Conservation (phyloP, 2,329 filamentous ascomycete species). For the Fusarium irregulare region DNA sequence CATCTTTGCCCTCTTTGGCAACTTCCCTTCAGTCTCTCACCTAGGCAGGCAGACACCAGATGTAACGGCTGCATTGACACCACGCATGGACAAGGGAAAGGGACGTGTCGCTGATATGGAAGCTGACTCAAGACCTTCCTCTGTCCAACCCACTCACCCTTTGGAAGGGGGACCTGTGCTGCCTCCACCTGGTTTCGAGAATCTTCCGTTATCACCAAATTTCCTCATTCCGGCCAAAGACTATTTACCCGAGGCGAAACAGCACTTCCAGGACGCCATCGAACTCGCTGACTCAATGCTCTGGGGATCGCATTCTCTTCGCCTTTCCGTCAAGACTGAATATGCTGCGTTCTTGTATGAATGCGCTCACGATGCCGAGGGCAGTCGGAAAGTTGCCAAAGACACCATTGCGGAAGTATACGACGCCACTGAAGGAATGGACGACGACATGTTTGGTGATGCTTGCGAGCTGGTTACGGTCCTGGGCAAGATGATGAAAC, state of each 20-base stretch:
- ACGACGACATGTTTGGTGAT: constrained; percentile 94
- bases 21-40: constrained; percentile 80
- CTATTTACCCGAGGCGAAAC: constrained; percentile 84
- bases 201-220: constrained; percentile 64
- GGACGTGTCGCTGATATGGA: constrained; percentile 59
- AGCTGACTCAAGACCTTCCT: constrained; percentile 55
- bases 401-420: constrained; percentile 91
- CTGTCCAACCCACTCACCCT: constrained; percentile 61
- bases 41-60: constrained; percentile 66
- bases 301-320: constrained; percentile 88
- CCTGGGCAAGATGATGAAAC: constrained; percentile 88
- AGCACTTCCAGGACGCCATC: constrained; percentile 83
- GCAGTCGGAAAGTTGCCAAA: constrained; percentile 80
- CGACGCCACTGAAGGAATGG: constrained; percentile 89
- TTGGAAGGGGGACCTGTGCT: constrained; percentile 70
- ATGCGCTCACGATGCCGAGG: constrained; percentile 84
- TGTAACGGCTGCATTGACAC: constrained; percentile 52
- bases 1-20: constrained; percentile 96
- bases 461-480: constrained; percentile 89
- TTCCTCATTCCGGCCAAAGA: constrained; percentile 84
- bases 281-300: constrained; percentile 79
- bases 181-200: constrained; percentile 66
- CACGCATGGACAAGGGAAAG: constrained; percentile 60
- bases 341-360: constrained; percentile 95
- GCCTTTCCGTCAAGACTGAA: constrained; percentile 90